phyloP scores from a whole-genome alignment of 768 basidiomycete genomes.

The Daedaleopsis sinensis region DNA sequence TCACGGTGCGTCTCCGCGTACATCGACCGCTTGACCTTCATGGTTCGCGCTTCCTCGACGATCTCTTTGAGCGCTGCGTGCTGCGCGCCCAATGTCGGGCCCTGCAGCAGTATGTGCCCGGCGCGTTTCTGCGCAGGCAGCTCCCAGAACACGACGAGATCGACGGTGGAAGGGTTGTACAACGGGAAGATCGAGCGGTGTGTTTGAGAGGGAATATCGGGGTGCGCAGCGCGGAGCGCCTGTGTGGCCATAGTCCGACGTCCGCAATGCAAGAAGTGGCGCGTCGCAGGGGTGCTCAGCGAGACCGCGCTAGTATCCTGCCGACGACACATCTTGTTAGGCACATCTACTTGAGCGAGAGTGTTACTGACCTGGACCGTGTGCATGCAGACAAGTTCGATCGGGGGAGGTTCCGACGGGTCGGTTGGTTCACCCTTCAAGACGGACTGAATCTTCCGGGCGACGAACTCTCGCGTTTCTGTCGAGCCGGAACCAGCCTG shows the following conservation, averaged over 20 bases:
- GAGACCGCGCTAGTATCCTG: conserved; percentile 21
- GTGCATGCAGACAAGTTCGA: conserved; percentile 56
- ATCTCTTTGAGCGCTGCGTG: conserved; percentile 67
- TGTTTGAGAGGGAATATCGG: conserved; percentile 56
- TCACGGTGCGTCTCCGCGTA: conserved; percentile 89
- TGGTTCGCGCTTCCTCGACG: conserved; percentile 59
- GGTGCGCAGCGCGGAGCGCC: conserved; percentile 44
- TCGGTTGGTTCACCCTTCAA: conserved; percentile 48
- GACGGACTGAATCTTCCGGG: conserved; percentile 50
- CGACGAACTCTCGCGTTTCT: conserved; percentile 54
- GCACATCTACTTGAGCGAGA: background rate
- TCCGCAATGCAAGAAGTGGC: conserved; percentile 53
- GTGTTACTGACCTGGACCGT: conserved; percentile 44
- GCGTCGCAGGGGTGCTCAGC: conserved; percentile 33
- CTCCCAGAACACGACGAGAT: conserved; percentile 79
- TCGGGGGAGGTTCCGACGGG: conserved; percentile 49
- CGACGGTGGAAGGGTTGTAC: conserved; percentile 71
- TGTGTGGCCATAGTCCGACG: conserved; percentile 47
- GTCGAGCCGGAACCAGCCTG: conserved; percentile 38
- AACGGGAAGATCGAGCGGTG: conserved; percentile 76
- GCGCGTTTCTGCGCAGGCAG: conserved; percentile 59
- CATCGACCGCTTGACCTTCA: conserved; percentile 79
- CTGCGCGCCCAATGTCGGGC: conserved; percentile 64
- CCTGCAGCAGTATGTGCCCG: conserved; percentile 63
- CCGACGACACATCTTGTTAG: background rate